phyloP scores from a whole-genome alignment of 805 yeast species.

The Naumovozyma castellii region DNA sequence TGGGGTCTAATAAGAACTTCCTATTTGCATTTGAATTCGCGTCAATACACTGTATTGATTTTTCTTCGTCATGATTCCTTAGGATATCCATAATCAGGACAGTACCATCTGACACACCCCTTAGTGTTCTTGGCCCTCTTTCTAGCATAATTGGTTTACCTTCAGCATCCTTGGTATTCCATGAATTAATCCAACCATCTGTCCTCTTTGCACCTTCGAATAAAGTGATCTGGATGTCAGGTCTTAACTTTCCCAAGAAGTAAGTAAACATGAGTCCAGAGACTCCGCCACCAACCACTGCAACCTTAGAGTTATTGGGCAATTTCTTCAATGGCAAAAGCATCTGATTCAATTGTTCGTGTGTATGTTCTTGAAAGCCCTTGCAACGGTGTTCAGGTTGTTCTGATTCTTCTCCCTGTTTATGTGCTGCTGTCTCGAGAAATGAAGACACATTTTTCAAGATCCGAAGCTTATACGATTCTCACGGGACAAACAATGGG shows the following conservation, averaged over 20 bases:
- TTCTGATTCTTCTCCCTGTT: neutral
- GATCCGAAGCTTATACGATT: too few species aligned
- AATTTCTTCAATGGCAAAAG: slow-evolving; percentile 12
- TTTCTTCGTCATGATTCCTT: slow-evolving; percentile 35
- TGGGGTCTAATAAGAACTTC: slow-evolving; percentile 49
- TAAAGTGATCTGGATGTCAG: slow-evolving; percentile 58
- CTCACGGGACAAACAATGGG: too few species aligned
- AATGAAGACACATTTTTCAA: neutral
- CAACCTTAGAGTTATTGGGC: slow-evolving; percentile 38
- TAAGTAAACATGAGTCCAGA: slow-evolving; percentile 74
- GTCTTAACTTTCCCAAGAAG: slow-evolving; percentile 60
- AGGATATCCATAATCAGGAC: slow-evolving; percentile 56
- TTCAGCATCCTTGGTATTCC: slow-evolving; percentile 27
- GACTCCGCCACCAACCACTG: slow-evolving; percentile 80
- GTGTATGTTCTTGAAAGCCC: neutral
- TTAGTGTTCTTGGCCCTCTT: slow-evolving; percentile 83
- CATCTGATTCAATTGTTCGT: slow-evolving; percentile 7
- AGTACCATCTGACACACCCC: slow-evolving; percentile 78
- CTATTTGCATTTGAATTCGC: slow-evolving; percentile 54
- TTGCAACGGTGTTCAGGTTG: neutral
- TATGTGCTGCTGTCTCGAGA: slow-evolving; percentile 1
- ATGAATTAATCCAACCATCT: slow-evolving; percentile 77
- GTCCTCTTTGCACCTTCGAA: slow-evolving; percentile 45
- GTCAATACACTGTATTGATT: slow-evolving; percentile 51
- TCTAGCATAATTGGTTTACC: slow-evolving; percentile 40